A percentile compares a stretch with the other conserved stretches of the same genome.
Evolutionary conservation across 2,329 filamentous ascomycete species (phyloP).

Genomic region (Calonectria pteridis): DNA sequence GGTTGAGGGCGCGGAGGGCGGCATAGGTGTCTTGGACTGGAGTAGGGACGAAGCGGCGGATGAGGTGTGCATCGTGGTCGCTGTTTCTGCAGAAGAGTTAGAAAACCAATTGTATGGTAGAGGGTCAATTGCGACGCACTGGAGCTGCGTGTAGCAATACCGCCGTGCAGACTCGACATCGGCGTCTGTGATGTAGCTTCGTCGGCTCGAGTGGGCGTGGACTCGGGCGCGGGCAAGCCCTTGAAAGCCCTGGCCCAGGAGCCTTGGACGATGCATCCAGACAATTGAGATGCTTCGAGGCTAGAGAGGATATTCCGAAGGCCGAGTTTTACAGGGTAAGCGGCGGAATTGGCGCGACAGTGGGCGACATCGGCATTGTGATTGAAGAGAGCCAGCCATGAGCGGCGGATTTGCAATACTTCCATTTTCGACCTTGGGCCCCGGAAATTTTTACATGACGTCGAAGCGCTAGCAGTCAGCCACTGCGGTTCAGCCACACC

Average conservation of each 20-base stretch:
- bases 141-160: constrained; percentile 67
- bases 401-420: constrained; percentile 41
- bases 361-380: constrained; percentile 28
- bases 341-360: constrained; percentile 23
- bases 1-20: constrained; percentile 90
- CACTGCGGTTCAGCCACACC: constrained; percentile 19
- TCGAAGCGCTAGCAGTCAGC: constrained; percentile 29
- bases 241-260: constrained; percentile 53
- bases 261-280: constrained; percentile 56
- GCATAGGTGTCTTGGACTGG: constrained; percentile 86
- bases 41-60: constrained; percentile 85
- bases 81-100: constrained; percentile 71
- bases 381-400: constrained; percentile 40
- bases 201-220: constrained; percentile 39
- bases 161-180: constrained; percentile 66
- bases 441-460: constrained; percentile 46
- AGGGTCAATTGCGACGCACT: constrained; percentile 50
- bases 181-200: constrained; percentile 62
- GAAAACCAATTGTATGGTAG: not conserved
- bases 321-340: constrained; percentile 9
- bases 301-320: not conserved
- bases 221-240: constrained; percentile 47
- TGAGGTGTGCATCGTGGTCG: constrained; percentile 88
- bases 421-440: constrained; percentile 4
- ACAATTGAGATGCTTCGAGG: not conserved